Evolutionary conservation across 202 grass and related monocot genomes (phyloP).

Genomic region (Cymbopogon flexuosus): DNA sequence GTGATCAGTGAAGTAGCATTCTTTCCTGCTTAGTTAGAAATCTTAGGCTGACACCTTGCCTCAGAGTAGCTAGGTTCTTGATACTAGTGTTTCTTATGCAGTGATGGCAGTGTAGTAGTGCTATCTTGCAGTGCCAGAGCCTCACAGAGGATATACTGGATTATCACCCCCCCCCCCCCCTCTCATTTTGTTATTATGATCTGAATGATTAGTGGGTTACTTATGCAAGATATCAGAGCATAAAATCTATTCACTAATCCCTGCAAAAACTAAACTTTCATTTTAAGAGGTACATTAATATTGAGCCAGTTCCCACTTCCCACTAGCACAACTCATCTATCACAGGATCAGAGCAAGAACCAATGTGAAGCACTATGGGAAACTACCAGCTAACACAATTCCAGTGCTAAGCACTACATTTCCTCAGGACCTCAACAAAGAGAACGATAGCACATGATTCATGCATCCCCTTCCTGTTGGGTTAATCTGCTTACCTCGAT

Average conservation of each 20-base stretch:
- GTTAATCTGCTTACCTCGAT: neutral
- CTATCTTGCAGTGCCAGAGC: neutral
- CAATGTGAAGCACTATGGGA: neutral
- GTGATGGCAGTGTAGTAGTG: neutral
- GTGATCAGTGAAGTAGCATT: neutral
- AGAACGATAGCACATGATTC: neutral
- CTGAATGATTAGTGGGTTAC: neutral
- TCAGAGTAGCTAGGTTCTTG: neutral
- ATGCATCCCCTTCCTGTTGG: neutral
- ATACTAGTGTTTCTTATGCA: slow-evolving; percentile 30
- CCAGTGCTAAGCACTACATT: neutral
- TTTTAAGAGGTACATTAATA: neutral
- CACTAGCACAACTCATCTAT: neutral
- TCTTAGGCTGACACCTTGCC: neutral
- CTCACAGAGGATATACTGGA: neutral
- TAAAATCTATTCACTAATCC: neutral
- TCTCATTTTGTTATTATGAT: neutral
- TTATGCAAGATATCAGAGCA: neutral
- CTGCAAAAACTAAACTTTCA: neutral
- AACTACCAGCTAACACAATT: neutral
- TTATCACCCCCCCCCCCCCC: neutral
- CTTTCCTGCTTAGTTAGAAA: neutral
- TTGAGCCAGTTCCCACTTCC: neutral
- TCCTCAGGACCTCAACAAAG: neutral
- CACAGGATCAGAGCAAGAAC: neutral